Evolutionary conservation across 2,329 filamentous ascomycete species (phyloP), one percentile per base, ranked within the genome.

Genomic region (Trichothecium sympodiale): DNA sequence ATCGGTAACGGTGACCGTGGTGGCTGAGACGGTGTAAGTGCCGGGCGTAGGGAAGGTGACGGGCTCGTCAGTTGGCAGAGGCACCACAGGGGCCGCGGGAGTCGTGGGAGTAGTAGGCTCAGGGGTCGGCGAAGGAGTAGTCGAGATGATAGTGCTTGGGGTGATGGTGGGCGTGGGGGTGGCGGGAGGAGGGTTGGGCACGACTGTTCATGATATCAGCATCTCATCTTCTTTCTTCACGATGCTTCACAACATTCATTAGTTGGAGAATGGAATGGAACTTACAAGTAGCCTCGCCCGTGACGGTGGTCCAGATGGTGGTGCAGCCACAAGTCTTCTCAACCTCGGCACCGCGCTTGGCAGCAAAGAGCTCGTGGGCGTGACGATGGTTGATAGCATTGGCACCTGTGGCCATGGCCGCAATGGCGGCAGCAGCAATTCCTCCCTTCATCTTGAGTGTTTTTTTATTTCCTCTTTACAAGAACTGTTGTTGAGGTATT

Each of bases 1-100:
- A 56, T 76, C 65, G 43, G 68, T 77, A 46, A 87, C 61, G 41
- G 74, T 79, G 45, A 83, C 53, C 43, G 81, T 88, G 46, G 71
- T 81, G 40, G 80, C 79, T 46, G 78, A 77, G 67, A 84, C 76
- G 46, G 81, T 85, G 67, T 86, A 87, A 43, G 71, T 73, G 58
- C 82, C 82, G 23, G 81, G 74, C 31, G 75, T 78, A 36, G 74
- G 62, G 68, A 69, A 80, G 34, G 61, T 61, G 59, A 68, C 60
- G 34, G 64, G 55, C 45, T 67, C 55, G 15, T 69, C 67, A 16
- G 71, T 75, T 31, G 71, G 71, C 32, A 74, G 60, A 17, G 62
- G 56, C 34, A 62, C 35, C 17, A 38, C 33, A 28, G 36, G 52
- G 45, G 31, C 48, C 45, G 45, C 47, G 38, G 32, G 52, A 46